phyloP scores from a whole-genome alignment of 192 early-diverging fungal species.

The Spizellomyces sp. region DNA sequence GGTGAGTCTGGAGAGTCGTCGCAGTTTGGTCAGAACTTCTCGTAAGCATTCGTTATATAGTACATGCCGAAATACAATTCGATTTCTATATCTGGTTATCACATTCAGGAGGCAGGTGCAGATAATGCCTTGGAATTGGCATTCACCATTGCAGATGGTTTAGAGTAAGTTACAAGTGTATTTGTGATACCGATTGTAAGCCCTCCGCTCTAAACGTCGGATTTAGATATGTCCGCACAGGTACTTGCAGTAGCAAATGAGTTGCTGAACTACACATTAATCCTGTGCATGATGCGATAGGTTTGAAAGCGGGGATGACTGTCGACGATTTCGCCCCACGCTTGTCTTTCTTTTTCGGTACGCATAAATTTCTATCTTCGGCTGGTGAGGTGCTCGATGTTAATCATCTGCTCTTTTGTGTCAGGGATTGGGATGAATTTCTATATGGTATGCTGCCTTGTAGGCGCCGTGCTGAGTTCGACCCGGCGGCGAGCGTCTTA shows the following conservation, averaged over 20 bases:
- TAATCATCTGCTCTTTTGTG: background rate
- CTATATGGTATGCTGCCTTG: slow-evolving; percentile 67
- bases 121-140: slow-evolving; percentile 86
- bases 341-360: slow-evolving; percentile 87
- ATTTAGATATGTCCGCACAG: slow-evolving; percentile 37
- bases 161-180: slow-evolving; percentile 64
- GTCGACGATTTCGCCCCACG: slow-evolving; percentile 88
- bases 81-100: slow-evolving; percentile 94
- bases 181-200: background rate
- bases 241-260: slow-evolving; percentile 10
- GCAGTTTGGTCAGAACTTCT: background rate
- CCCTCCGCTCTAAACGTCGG: background rate
- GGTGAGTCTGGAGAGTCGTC: slow-evolving; percentile 31
- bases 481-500: too few relatives aligned
- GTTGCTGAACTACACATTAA: background rate
- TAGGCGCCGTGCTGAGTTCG: background rate
- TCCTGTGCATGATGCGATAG: background rate
- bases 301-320: slow-evolving; percentile 79
- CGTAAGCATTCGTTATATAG: slow-evolving; percentile 26
- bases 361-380: background rate
- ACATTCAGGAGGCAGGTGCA: slow-evolving; percentile 91
- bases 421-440: slow-evolving; percentile 84
- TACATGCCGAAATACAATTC: slow-evolving; percentile 95
- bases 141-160: slow-evolving; percentile 89
- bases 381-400: background rate